Evolutionary conservation across 164 flowering plant genomes (phyloP).

Genomic region (Vitis rupestris): DNA sequence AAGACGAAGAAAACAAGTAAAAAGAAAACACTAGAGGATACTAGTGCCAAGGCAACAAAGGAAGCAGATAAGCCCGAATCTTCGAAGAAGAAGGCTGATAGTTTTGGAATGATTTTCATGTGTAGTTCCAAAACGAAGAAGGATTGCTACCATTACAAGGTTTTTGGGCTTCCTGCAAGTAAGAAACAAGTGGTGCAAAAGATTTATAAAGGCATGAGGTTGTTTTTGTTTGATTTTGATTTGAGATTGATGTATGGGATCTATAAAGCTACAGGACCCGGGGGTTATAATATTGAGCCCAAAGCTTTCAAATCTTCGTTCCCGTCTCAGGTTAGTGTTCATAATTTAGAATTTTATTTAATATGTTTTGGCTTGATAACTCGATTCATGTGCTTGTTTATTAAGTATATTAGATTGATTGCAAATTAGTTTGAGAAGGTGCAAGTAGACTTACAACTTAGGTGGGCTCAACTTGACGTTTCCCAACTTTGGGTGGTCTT

Average conservation of each 20-base stretch:
- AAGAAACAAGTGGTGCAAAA: slow-evolving; percentile 46
- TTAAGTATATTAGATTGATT: too few relatives aligned
- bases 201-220: slow-evolving; percentile 50
- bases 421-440: too few relatives aligned
- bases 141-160: slow-evolving; percentile 52
- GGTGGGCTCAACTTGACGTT: too few relatives aligned
- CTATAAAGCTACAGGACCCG: slow-evolving; percentile 56
- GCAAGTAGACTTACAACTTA: too few relatives aligned
- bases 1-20: slow-evolving; percentile 15
- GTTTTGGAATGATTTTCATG: slow-evolving; percentile 62
- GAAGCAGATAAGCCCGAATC: slow-evolving; percentile 22
- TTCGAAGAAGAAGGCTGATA: slow-evolving; percentile 21
- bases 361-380: not conserved
- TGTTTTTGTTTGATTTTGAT: slow-evolving; percentile 59
- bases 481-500: too few relatives aligned
- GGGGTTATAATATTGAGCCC: slow-evolving; percentile 57
- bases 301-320: slow-evolving; percentile 57
- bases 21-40: slow-evolving; percentile 4
- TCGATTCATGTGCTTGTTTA: not conserved
- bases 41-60: not conserved
- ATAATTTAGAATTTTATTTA: not conserved
- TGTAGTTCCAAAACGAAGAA: slow-evolving; percentile 58
- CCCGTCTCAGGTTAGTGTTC: slow-evolving; percentile 54
- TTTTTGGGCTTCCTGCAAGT: slow-evolving; percentile 54
- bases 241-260: slow-evolving; percentile 58